Evolutionary conservation across 495 filamentous ascomycete species (phyloP), one percentile per base, ranked within the genome.

Genomic region (Ramalina intermedia): DNA sequence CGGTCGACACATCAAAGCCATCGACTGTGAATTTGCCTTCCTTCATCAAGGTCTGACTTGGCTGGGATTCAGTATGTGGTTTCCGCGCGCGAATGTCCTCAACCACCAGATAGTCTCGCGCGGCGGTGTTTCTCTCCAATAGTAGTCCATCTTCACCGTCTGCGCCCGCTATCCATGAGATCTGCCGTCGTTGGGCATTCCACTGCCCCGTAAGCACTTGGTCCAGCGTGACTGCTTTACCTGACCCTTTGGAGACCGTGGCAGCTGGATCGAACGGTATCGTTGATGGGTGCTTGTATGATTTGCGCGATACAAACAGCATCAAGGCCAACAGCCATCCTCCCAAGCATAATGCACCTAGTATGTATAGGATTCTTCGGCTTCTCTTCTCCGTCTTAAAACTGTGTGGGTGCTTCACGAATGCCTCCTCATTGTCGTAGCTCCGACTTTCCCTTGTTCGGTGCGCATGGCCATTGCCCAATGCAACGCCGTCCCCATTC

Each of bases 111-210:
- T 80, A 94, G 40, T 81, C 82, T 48, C 82, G 73, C 5, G 70
- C 74, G 14, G 62, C 69, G 36, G 70, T 74, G 14, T 67, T 73
- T 54, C 68, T 64, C 62, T 93, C 83, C 21, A 96, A 69, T 39
- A 94, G 60, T 23, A 96, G 68, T 5, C 88, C 88, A 63, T 96
- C 89, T 63, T 94, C 83, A 23, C 87, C 87, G 46, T 83, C 72
- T 21, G 87, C 73, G 6, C 87, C 86, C 8, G 77, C 77, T 47
- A 96, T 90, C 91, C 91, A 98, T 11, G 81, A 79, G 47, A 96
- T 84, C 23, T 71, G 73, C 59, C 90, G 85, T 40, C 67, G 72
- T 39, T 64, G 65, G 18, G 86, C 64, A 8, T 65, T 65, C 87
- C 88, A 98, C 57, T 71, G 59, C 14, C 89, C 85, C 2, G 52